phyloP scores from a whole-genome alignment of 73 alveolate genomes.

The Paramecium sexaurelia region DNA sequence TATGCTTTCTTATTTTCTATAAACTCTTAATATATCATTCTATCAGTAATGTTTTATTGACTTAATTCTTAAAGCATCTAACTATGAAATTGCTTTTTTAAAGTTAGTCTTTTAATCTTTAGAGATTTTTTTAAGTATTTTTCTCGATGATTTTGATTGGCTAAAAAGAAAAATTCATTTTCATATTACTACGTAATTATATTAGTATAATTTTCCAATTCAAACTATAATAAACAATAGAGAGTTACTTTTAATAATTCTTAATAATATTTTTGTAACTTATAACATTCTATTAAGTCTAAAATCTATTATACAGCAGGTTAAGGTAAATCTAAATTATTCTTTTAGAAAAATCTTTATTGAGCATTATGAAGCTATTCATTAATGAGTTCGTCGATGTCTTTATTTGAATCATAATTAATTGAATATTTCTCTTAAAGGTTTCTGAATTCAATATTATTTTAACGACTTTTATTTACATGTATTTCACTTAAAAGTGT shows the following conservation, averaged over 20 bases:
- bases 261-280: neutral
- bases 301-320: neutral
- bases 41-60: neutral
- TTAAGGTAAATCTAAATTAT: neutral
- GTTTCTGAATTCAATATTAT: neutral
- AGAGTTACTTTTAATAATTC: neutral
- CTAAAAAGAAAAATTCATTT: neutral
- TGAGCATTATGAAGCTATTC: neutral
- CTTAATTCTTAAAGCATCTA: neutral
- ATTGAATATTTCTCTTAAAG: neutral
- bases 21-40: neutral
- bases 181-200: neutral
- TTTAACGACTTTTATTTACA: neutral
- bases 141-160: neutral
- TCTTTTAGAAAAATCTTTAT: neutral
- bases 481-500: neutral
- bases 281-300: neutral
- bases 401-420: neutral
- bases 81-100: neutral
- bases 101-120: neutral
- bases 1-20: neutral
- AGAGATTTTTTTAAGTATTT: neutral
- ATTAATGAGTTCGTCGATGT: neutral
- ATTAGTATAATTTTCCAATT: neutral
- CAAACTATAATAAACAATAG: neutral